Percentiles rank a stretch among this genome's conserved stretches.
These are phyloP conservation scores for Suillus plorans DNA, from an alignment of 768 basidiomycete genomes.

Conservation along the genomic window DNA sequence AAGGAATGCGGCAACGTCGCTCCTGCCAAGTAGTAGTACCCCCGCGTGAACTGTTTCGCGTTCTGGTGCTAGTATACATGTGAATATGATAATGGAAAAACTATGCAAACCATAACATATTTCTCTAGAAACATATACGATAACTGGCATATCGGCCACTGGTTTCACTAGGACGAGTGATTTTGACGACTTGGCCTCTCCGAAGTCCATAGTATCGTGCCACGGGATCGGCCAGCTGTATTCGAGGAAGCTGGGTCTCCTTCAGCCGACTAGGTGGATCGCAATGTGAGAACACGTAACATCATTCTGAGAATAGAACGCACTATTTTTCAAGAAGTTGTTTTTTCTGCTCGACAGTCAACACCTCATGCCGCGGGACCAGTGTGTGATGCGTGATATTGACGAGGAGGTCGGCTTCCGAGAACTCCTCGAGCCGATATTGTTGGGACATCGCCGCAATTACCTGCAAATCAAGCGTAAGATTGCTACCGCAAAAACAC, in stretches of 20 bases:
- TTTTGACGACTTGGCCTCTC: constrained; percentile 97
- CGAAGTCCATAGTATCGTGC: constrained; percentile 96
- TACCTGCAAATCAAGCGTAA: constrained; percentile 51
- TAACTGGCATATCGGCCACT: constrained; percentile 92
- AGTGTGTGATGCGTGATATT: constrained; percentile 97
- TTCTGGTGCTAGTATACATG: constrained; percentile 3
- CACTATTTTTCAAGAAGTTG: constrained; percentile 89
- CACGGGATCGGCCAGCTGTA: constrained; percentile 96
- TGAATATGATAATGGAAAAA: constrained; percentile 1
- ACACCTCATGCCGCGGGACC: constrained; percentile 90
- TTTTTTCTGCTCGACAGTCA: constrained; percentile 84
- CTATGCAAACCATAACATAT: constrained; percentile 1
- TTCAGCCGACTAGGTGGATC: constrained; percentile 75
- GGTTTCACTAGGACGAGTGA: constrained; percentile 95
- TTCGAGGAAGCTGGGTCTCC: constrained; percentile 96
- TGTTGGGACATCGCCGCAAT: constrained; percentile 86
- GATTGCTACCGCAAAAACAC: not conserved
- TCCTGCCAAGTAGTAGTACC: constrained; percentile 45
- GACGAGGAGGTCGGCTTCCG: constrained; percentile 93
- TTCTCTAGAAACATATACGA: constrained; percentile 77
- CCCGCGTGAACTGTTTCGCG: not conserved
- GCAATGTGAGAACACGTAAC: constrained; percentile 6
- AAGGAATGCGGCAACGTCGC: constrained; percentile 65
- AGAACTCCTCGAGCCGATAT: constrained; percentile 93
- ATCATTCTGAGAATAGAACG: constrained; percentile 34